phyloP scores from a whole-genome alignment of 768 basidiomycete species.

The Omphalotus guepiniiformis region DNA sequence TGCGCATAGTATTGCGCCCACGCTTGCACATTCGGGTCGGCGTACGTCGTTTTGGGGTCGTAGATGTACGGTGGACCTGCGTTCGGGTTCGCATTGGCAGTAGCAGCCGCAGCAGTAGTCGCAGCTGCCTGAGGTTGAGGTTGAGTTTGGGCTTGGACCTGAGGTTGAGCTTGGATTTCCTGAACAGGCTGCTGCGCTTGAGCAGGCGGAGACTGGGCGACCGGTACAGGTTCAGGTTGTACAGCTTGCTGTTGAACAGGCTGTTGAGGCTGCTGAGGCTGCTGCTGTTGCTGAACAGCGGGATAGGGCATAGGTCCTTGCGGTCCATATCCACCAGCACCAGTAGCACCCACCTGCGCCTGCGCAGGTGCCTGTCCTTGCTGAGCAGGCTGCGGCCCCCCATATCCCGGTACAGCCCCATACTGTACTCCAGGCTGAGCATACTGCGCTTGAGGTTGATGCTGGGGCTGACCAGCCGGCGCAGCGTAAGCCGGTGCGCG shows the following conservation, averaged over 20 bases:
- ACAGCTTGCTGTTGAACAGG: conserved; percentile 19
- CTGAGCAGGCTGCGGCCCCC: conserved; percentile 10
- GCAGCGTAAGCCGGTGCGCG: conserved; percentile 1
- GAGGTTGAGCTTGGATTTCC: conserved; percentile 23
- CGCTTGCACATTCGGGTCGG: conserved; percentile 78
- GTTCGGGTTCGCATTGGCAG: neutral
- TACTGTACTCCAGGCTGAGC: conserved; percentile 9
- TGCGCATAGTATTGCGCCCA: conserved; percentile 86
- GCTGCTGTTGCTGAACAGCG: conserved; percentile 19
- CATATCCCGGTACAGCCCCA: no score
- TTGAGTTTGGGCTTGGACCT: conserved; percentile 31
- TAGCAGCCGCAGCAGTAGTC: conserved; percentile 2
- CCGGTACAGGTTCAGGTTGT: conserved; percentile 6
- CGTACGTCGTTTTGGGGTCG: conserved; percentile 63
- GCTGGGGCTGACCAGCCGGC: conserved; percentile 17
- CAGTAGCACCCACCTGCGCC: conserved; percentile 26
- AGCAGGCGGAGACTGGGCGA: conserved; percentile 23
- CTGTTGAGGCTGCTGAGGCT: conserved; percentile 23
- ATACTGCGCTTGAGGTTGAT: conserved; percentile 11
- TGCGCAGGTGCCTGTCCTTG: conserved; percentile 7
- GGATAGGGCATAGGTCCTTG: conserved; percentile 39
- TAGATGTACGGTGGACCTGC: conserved; percentile 40
- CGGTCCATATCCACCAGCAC: conserved; percentile 29
- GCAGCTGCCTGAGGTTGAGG: conserved; percentile 20
- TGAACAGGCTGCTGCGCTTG: conserved; percentile 21